Evolutionary conservation across 352 stramenopile species (phyloP).

Genomic region (Phytophthora boehmeriae): DNA sequence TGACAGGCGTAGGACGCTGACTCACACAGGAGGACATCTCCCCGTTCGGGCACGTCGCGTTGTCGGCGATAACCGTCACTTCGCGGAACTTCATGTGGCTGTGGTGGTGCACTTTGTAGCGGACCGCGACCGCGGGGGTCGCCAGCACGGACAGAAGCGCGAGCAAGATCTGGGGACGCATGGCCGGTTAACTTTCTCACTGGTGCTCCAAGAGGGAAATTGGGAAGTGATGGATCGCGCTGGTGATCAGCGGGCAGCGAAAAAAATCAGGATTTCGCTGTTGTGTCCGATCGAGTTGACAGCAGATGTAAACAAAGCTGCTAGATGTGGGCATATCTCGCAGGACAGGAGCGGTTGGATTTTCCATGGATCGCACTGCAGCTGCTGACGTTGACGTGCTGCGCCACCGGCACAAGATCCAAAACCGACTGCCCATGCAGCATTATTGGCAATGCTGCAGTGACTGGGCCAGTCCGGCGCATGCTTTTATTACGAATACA

Average conservation of each 20-base stretch:
- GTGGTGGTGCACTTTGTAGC: conserved; percentile 34
- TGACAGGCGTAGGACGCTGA: conserved; percentile 49
- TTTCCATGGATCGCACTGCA: neutral
- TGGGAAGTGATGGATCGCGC: conserved; percentile 27
- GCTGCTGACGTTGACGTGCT: no score
- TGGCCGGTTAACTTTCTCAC: conserved; percentile 6
- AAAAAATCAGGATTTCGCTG: conserved; percentile 20
- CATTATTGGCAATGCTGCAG: neutral
- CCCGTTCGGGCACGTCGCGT: conserved; percentile 52
- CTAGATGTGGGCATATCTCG: no score
- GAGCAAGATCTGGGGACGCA: conserved; percentile 28
- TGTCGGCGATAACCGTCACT: conserved; percentile 45
- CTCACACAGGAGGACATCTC: conserved; percentile 46
- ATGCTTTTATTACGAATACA: neutral
- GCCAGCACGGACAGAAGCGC: conserved; percentile 21
- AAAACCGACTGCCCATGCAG: neutral
- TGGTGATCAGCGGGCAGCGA: no score
- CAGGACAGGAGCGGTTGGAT: no score
- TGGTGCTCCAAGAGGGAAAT: conserved; percentile 8
- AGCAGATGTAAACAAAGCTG: no score
- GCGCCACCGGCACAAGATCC: neutral
- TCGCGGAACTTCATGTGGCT: conserved; percentile 60
- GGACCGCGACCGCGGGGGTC: conserved; percentile 4
- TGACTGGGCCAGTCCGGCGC: no score
- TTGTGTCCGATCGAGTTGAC: no score